phyloP scores from a whole-genome alignment of 805 yeast genomes.

The Ascoidea asiatica region DNA sequence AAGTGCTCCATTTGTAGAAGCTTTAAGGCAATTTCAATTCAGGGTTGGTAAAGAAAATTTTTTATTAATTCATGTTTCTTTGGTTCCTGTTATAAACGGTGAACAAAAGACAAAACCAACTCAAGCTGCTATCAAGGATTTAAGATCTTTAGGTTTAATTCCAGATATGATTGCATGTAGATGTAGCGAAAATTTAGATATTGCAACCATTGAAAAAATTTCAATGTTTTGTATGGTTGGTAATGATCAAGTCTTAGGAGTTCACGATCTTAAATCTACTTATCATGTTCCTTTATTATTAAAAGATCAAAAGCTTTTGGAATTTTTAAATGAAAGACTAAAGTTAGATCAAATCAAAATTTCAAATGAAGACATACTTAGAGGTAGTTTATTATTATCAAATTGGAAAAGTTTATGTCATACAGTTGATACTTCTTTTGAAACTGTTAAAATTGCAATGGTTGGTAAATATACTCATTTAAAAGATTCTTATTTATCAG shows the following conservation, averaged over 20 bases:
- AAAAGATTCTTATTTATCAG: slow-evolving; percentile 90
- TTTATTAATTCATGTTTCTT: slow-evolving; percentile 90
- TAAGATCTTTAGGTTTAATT: slow-evolving; percentile 85
- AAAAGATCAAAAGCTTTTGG: slow-evolving; percentile 74
- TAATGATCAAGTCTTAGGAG: slow-evolving; percentile 93
- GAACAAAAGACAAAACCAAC: slow-evolving; percentile 99
- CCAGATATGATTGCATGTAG: slow-evolving; percentile 98
- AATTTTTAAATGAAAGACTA: slow-evolving; percentile 58
- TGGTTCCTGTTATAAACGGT: slow-evolving; percentile 96
- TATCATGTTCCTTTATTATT: slow-evolving; percentile 93
- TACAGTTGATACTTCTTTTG: slow-evolving; percentile 70
- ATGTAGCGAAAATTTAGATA: slow-evolving; percentile 73
- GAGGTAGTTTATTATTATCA: slow-evolving; percentile 55
- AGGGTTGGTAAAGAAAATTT: slow-evolving; percentile 90
- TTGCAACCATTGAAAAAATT: slow-evolving; percentile 83
- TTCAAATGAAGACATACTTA: slow-evolving; percentile 34
- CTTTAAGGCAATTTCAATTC: slow-evolving; percentile 96
- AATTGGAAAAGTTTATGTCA: slow-evolving; percentile 76
- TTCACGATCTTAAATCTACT: slow-evolving; percentile 92
- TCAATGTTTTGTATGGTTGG: slow-evolving; percentile 99
- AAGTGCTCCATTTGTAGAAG: slow-evolving; percentile 97
- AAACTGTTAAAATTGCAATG: slow-evolving; percentile 84
- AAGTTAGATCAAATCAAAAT: slow-evolving; percentile 35
- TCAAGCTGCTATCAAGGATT: slow-evolving; percentile 95
- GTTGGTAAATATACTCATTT: slow-evolving; percentile 96